phyloP scores from a whole-genome alignment of 192 early-diverging fungal species.

The Rhizophlyctis rosea region DNA sequence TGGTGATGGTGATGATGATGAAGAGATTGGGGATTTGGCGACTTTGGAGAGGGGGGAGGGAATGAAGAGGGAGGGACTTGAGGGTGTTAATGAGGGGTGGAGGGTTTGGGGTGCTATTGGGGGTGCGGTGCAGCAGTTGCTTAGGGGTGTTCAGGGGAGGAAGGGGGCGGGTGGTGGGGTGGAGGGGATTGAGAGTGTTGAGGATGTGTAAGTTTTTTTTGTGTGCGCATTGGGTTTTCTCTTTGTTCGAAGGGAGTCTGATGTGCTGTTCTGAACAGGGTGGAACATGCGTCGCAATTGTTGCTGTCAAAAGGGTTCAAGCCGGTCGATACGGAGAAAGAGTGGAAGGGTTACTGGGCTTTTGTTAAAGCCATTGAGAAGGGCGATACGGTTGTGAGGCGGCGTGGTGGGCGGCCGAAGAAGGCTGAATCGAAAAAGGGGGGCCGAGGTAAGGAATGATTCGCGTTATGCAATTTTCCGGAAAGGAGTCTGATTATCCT shows the following conservation, averaged over 20 bases:
- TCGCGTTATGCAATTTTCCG: neutral
- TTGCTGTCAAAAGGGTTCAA: conserved; percentile 28
- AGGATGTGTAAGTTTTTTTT: conserved; percentile 29
- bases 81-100: conserved; percentile 36
- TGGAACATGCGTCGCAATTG: conserved; percentile 25
- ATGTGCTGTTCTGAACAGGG: conserved; percentile 6
- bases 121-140: conserved; percentile 29
- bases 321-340: conserved; percentile 29
- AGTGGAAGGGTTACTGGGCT: conserved; percentile 36
- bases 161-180: conserved; percentile 22
- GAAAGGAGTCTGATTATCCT: neutral
- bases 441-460: neutral
- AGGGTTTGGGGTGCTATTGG: conserved; percentile 35
- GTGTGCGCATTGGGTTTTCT: neutral
- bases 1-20: conserved; percentile 17
- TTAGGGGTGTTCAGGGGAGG: conserved; percentile 16
- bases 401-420: conserved; percentile 18
- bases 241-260: too few species aligned
- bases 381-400: conserved; percentile 30
- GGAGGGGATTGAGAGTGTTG: conserved; percentile 25
- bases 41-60: conserved; percentile 21
- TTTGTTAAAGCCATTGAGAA: conserved; percentile 40
- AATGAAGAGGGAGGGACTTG: conserved; percentile 1
- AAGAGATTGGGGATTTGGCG: conserved; percentile 13
- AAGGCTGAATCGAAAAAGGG: neutral